A percentile compares a stretch with the other conserved stretches of the same genome.
phyloP scores from a whole-genome alignment of 495 filamentous ascomycete species.

The Trichoderma reesei region DNA sequence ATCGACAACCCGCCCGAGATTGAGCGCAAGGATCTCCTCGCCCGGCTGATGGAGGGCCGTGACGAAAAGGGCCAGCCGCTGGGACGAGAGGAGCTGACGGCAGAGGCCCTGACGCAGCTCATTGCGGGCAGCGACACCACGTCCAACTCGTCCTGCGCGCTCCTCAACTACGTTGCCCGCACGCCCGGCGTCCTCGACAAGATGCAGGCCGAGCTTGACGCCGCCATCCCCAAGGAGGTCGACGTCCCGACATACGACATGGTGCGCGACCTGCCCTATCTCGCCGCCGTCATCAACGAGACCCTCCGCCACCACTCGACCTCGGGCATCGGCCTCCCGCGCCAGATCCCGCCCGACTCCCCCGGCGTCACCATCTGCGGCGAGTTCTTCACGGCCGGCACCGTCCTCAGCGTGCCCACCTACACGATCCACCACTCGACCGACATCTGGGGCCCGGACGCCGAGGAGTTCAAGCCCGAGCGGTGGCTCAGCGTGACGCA shows the following conservation, averaged over 20 bases:
- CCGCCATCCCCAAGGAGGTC: conserved; percentile 47
- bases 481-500: conserved; percentile 58
- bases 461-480: conserved; percentile 67
- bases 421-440: conserved; percentile 81
- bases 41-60: conserved; percentile 76
- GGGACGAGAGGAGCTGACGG: conserved; percentile 69
- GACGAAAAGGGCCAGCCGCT: conserved; percentile 69
- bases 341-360: conserved; percentile 58
- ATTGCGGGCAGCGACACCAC: conserved; percentile 90
- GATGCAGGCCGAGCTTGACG: conserved; percentile 64
- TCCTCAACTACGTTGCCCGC: conserved; percentile 63
- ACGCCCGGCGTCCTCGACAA: conserved; percentile 64
- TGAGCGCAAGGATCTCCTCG: conserved; percentile 67
- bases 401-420: conserved; percentile 72
- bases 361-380: conserved; percentile 35
- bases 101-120: conserved; percentile 80
- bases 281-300: conserved; percentile 75
- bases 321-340: conserved; percentile 78
- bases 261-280: conserved; percentile 68
- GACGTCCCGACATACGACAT: conserved; percentile 60
- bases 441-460: conserved; percentile 77
- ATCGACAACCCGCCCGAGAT: conserved; percentile 53
- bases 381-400: conserved; percentile 61
- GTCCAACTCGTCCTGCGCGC: conserved; percentile 78
- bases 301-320: conserved; percentile 85